Conservation (phyloP, 73 alveolate genomes). For the Paramecium biaurelia region DNA sequence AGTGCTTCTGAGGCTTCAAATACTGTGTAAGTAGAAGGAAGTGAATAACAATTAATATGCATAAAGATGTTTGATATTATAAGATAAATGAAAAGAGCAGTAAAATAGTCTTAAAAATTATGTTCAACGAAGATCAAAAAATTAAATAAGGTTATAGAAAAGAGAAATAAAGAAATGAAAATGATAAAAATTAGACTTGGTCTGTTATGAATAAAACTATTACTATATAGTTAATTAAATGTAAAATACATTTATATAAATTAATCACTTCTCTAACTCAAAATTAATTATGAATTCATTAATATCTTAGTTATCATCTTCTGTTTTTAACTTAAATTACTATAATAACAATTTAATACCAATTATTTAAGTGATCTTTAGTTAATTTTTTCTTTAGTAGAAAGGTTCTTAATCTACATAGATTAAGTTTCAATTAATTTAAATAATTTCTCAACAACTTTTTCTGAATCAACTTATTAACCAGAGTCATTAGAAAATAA, state of each 20-base stretch:
- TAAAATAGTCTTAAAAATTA: neutral
- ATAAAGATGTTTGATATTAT: neutral
- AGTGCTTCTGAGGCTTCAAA: neutral
- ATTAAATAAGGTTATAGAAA: neutral
- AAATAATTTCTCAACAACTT: neutral
- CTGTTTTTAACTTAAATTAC: neutral
- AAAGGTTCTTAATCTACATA: neutral
- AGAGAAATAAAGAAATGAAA: neutral
- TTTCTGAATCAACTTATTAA: neutral
- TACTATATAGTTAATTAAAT: neutral
- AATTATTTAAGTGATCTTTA: neutral
- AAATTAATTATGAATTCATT: neutral
- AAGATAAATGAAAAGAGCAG: neutral
- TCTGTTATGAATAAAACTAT: neutral
- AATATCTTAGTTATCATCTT: conserved; percentile 1
- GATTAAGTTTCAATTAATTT: neutral
- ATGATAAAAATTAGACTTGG: neutral
- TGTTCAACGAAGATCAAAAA: neutral
- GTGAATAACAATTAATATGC: neutral
- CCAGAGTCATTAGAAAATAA: neutral
- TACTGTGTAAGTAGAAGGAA: neutral
- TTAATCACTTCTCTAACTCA: neutral
- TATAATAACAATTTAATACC: neutral
- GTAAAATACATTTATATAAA: neutral
- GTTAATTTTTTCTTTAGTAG: neutral